phyloP scores from a whole-genome alignment of 2,329 filamentous ascomycete genomes.

The Sarocladiaceae sp. region DNA sequence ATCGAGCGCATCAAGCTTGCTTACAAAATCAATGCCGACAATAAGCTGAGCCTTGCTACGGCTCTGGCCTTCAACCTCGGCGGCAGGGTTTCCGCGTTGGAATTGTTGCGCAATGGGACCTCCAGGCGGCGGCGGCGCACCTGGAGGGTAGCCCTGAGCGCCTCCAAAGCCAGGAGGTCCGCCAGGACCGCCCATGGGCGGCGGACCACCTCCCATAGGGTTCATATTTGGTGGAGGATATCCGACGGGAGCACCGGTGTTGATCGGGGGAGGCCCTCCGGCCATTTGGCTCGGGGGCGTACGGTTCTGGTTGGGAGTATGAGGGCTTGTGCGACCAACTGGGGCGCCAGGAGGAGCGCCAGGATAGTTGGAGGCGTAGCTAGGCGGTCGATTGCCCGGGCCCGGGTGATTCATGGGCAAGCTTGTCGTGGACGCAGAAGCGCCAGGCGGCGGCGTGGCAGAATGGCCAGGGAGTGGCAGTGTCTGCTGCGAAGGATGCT shows the following conservation, averaged over 20 bases:
- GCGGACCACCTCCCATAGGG: slow-evolving; percentile 38
- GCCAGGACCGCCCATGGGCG: slow-evolving; percentile 27
- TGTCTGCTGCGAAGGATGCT: slow-evolving; percentile 36
- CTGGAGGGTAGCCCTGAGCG: slow-evolving; percentile 43
- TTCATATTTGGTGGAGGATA: slow-evolving; percentile 53
- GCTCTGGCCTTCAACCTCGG: slow-evolving; percentile 82
- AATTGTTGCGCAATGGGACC: slow-evolving; percentile 36
- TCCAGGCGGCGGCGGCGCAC: slow-evolving; percentile 33
- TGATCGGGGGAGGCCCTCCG: slow-evolving; percentile 63
- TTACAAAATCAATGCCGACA: slow-evolving; percentile 97
- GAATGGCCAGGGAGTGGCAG: slow-evolving; percentile 27
- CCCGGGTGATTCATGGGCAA: slow-evolving; percentile 61
- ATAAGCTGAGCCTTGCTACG: slow-evolving; percentile 96
- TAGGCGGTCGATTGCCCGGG: slow-evolving; percentile 57
- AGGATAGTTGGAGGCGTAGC: slow-evolving; percentile 55
- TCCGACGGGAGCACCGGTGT: slow-evolving; percentile 57
- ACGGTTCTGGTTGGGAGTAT: slow-evolving; percentile 39
- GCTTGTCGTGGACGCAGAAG: slow-evolving; percentile 40
- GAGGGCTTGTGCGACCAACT: slow-evolving; percentile 5
- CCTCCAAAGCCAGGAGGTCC: slow-evolving; percentile 35
- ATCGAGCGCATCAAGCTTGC: slow-evolving; percentile 25
- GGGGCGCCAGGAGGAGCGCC: slow-evolving; percentile 26
- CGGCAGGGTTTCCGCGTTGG: slow-evolving; percentile 44
- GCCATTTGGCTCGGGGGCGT: slow-evolving; percentile 58
- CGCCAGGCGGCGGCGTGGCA: slow-evolving; percentile 28